Base-by-base conservation (phyloP, 108 stramenopile genomes). In the Conticribra guillardii region DNA sequence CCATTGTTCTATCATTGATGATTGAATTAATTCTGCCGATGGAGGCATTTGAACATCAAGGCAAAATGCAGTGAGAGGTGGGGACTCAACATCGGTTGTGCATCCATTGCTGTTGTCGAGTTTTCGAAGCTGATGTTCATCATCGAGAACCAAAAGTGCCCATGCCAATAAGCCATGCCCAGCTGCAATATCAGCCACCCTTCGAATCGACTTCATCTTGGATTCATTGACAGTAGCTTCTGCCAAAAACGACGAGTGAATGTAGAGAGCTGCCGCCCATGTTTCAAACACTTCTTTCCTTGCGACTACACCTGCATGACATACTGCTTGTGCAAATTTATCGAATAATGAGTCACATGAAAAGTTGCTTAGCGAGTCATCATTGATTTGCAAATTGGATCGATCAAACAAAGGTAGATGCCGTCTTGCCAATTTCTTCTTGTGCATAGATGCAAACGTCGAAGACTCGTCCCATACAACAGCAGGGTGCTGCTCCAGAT, bases 231-330 rank as follows among this genome's bases (percentile, higher is more conserved):
- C 22, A 16, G 54, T 28, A 30, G 32, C 26, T 14, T 62, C 15
- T 2, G 41, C 22, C 14, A 73, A 69, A 74, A 88, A 89, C 3
- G 41, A 41, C 26, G 76, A 32, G 54, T 86, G 73, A 21, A 89
- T 84, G 31, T 89, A 74, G 34, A 85, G 48, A 16, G 88, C 88
- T 54, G 84, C 65, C 2, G 85, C 79, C 85, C 85, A 89, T 2
- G 88, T 86, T 30, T 89, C 85, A 67, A 89, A 89, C 3, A 89
- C 30, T 73, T 89, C 88, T 48, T 89, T 89, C n/a, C 85, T 79
- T 16, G 85, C 69, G 14, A 89, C 68, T 4, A 65, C 74, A 37
- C 64, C 54, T 0, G 82, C 69, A 29, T 66, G 24, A 54, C 88
- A 89, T 3, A 89, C 73, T 22, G 57, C 62, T 30, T 60, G 56